These are phyloP conservation scores for Musa itinerans DNA, from an alignment of 176 grass and related monocot species.

Conservation along the genomic window DNA sequence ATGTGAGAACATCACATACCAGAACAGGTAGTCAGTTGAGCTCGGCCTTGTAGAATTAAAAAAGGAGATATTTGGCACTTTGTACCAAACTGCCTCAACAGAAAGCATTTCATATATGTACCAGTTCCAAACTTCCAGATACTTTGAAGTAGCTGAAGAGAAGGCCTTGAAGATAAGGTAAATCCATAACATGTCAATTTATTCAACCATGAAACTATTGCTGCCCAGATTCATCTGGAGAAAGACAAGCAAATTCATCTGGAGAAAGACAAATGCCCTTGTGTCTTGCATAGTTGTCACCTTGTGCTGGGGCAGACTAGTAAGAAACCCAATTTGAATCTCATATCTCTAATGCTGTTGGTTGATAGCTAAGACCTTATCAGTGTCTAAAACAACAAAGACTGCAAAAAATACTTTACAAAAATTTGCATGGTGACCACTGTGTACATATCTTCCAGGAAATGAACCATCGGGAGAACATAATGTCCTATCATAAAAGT, in stretches of 20 bases:
- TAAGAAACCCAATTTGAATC: too few species aligned
- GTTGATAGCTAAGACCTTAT: background rate
- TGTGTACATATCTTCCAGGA: constrained; percentile 4
- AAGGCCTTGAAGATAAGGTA: too few species aligned
- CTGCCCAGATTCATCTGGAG: too few species aligned
- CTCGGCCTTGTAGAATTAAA: background rate
- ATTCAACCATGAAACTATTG: too few species aligned
- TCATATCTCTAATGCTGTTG: too few species aligned
- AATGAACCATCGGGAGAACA: background rate
- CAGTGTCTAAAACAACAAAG: background rate
- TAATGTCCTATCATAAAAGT: constrained; percentile 2
- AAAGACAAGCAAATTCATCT: too few species aligned
- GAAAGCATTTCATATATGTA: background rate
- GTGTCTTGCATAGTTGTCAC: too few species aligned
- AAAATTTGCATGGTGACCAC: background rate
- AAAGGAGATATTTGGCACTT: background rate
- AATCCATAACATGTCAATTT: too few species aligned
- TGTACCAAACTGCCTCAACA: background rate
- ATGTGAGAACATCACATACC: background rate
- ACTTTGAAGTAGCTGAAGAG: too few species aligned
- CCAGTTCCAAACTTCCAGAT: too few species aligned
- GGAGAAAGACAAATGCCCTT: too few species aligned
- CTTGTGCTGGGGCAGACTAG: too few species aligned
- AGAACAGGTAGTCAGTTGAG: background rate
- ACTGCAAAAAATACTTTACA: constrained; percentile 8